Evolutionary conservation across 2,329 filamentous ascomycete genomes (phyloP), one percentile per base, ranked within the genome.

Genomic region (Verticillium dahliae): DNA sequence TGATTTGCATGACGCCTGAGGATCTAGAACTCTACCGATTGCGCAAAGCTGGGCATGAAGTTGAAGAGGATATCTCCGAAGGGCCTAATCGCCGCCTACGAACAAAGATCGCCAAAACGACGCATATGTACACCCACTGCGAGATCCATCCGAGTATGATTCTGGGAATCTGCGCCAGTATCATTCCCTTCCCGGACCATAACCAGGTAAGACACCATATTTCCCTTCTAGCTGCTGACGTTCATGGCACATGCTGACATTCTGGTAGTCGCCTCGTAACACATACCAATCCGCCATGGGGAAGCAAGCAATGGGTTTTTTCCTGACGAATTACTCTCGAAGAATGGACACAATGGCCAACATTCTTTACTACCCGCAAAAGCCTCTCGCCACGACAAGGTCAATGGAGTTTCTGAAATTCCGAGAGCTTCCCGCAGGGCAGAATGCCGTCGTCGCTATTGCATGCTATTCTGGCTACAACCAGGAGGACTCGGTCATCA

Each of bases 261-360:
- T 10, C 22, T 41, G 18, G 57, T 72, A 96, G 85, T 98, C 94
- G 65, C 95, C 95, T 67, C 90, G 95, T 90, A 99, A 99, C 74
- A 98, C 94, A 4, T 99, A 97, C 76, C 94, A 98, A 78, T 97
- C 94, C 70, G 95, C 95, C 73, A 99, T 99, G 95, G 95, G 96
- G 81, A 99, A 99, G 79, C 95, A 99, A 85, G 95, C 95, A 65
- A 99, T 99, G 96, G 95, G 96, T 72, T 93, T 98, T 69, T 97
- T 97, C 80, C 83, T 99, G 61, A 99, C 96, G 13, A 99, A 99
- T 74, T 99, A 96, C 75, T 89, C 91, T 50, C 88, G 94, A 65
- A 92, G 95, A 66, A 98, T 99, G 94, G 95, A 99, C 72, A 99
- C 95, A 4, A 99, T 99, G 95, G 90, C 94, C 69, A 99, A 99